A percentile compares a stretch with the other conserved stretches of the same genome.
Evolutionary conservation across 2,329 filamentous ascomycete genomes (phyloP).

Genomic region (Zopfia rhizophila): DNA sequence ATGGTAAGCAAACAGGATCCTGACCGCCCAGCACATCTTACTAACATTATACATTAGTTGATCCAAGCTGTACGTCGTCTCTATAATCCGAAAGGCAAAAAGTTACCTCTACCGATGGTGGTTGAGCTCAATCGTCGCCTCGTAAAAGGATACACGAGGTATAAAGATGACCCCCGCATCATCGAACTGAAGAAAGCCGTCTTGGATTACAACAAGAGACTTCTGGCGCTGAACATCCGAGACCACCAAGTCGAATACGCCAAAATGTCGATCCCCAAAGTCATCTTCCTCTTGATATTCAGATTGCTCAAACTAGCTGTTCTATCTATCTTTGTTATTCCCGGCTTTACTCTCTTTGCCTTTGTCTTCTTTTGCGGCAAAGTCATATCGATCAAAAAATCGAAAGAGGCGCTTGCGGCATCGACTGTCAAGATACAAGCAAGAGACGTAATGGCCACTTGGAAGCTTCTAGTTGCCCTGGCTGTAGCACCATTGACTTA

Average conservation of each 20-base stretch:
- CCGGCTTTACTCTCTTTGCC: constrained; percentile 86
- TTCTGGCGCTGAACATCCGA: constrained; percentile 85
- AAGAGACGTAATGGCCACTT: constrained; percentile 53
- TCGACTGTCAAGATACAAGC: constrained; percentile 54
- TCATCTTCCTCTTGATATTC: constrained; percentile 81
- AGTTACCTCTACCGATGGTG: constrained; percentile 88
- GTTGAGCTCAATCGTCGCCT: constrained; percentile 94
- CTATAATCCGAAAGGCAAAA: constrained; percentile 95
- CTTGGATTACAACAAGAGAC: constrained; percentile 84
- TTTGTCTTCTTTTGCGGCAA: constrained; percentile 51
- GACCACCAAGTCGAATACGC: constrained; percentile 97
- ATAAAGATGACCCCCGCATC: constrained; percentile 90
- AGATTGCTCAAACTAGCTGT: constrained; percentile 80
- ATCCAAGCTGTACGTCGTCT: constrained; percentile 93
- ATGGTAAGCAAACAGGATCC: constrained; percentile 68
- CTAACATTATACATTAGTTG: constrained; percentile 62
- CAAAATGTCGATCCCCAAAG: constrained; percentile 79
- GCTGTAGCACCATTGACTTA: constrained; percentile 49
- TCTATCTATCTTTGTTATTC: constrained; percentile 82
- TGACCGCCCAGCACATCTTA: constrained; percentile 3
- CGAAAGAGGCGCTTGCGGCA: constrained; percentile 51
- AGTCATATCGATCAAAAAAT: constrained; percentile 50
- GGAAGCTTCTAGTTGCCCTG: constrained; percentile 55
- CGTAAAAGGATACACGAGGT: constrained; percentile 89
- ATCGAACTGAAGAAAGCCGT: constrained; percentile 78